Percentiles rank a stretch among this genome's conserved stretches.
phyloP scores from a whole-genome alignment of 2,329 filamentous ascomycete genomes.

The Cladosporium cucumerinum region DNA sequence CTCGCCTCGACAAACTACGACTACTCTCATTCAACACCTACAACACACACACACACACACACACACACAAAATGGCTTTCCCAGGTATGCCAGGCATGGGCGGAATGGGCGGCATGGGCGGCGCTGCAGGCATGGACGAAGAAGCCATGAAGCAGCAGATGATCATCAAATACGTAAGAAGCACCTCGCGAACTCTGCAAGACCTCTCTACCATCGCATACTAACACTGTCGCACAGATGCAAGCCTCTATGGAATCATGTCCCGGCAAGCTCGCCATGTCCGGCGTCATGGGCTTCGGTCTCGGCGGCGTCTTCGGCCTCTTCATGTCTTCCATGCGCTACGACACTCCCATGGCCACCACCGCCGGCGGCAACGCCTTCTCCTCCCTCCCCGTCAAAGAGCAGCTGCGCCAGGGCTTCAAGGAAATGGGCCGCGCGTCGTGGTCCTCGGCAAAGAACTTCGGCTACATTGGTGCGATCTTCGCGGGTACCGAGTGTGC shows the following conservation, averaged over 20 bases:
- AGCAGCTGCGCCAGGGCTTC: conserved; percentile 83
- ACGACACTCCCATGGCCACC: conserved; percentile 80
- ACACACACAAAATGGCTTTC: conserved; percentile 23
- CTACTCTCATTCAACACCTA: neutral
- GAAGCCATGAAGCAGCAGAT: conserved; percentile 44
- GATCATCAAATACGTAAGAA: conserved; percentile 44
- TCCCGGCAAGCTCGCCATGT: conserved; percentile 80
- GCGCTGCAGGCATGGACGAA: conserved; percentile 25
- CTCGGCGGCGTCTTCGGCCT: conserved; percentile 92
- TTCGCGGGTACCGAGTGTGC: conserved; percentile 94
- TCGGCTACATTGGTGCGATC: conserved; percentile 86
- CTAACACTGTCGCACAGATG: conserved; percentile 53
- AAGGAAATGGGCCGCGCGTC: conserved; percentile 91
- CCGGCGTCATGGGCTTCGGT: conserved; percentile 89
- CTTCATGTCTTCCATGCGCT: conserved; percentile 99
- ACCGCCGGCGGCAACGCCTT: conserved; percentile 51
- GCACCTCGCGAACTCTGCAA: neutral
- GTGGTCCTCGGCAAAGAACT: conserved; percentile 84
- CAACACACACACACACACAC: neutral
- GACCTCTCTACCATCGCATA: neutral
- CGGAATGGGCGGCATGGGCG: conserved; percentile 19
- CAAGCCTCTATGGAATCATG: conserved; percentile 88
- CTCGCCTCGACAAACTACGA: neutral
- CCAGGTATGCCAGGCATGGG: conserved; percentile 24
- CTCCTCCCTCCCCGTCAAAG: conserved; percentile 67